Evolutionary conservation across 805 yeast species (phyloP).

Genomic region (Candida krabiensis): DNA sequence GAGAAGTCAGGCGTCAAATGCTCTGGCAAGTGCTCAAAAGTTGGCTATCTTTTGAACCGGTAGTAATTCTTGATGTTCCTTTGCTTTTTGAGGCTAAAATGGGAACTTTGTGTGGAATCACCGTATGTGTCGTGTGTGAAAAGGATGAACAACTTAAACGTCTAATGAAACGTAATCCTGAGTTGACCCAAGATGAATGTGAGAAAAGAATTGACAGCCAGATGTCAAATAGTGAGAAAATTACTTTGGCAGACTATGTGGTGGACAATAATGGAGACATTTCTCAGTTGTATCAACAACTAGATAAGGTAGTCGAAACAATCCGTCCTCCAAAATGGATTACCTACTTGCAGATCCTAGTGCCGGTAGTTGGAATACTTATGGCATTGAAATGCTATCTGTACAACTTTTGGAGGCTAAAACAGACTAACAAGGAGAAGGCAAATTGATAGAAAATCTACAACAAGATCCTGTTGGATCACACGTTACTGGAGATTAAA

Average conservation of each 20-base stretch:
- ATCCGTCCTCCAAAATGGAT: slow-evolving; percentile 37
- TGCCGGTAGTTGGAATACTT: slow-evolving; percentile 21
- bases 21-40: slow-evolving; percentile 51
- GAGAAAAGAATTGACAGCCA: slow-evolving; percentile 72
- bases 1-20: slow-evolving; percentile 76
- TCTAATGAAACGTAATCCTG: slow-evolving; percentile 64
- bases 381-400: slow-evolving; percentile 7
- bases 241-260: slow-evolving; percentile 60
- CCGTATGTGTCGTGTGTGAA: slow-evolving; percentile 66
- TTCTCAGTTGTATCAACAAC: slow-evolving; percentile 41
- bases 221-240: slow-evolving; percentile 61
- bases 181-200: slow-evolving; percentile 65
- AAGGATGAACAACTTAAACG: slow-evolving; percentile 60
- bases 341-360: slow-evolving; percentile 13
- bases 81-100: slow-evolving; percentile 79
- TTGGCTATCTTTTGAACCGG: slow-evolving; percentile 55
- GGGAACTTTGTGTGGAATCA: slow-evolving; percentile 67
- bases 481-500: too few relatives aligned
- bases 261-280: slow-evolving; percentile 59
- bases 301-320: slow-evolving; percentile 40
- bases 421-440: neutral
- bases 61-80: slow-evolving; percentile 88
- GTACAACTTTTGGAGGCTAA: slow-evolving; percentile 1
- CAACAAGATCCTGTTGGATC: too few relatives aligned
- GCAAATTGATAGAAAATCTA: neutral